These are phyloP conservation scores for Trametes elegans DNA, from an alignment of 768 basidiomycete species.

Conservation along the genomic window DNA sequence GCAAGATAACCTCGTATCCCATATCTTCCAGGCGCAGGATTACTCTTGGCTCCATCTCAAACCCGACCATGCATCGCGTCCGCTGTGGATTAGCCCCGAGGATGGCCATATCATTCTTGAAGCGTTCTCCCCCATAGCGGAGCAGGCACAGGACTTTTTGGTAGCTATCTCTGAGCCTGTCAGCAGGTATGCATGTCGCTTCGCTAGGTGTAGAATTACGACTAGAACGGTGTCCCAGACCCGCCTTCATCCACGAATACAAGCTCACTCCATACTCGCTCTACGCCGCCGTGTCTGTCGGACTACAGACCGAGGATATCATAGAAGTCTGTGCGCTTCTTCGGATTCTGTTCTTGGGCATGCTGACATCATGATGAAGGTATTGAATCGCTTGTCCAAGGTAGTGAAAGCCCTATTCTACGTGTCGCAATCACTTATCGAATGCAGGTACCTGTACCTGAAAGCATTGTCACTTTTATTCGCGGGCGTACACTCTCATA, in stretches of 20 bases:
- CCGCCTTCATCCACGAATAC: slow-evolving; percentile 98
- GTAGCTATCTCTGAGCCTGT: slow-evolving; percentile 98
- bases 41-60: slow-evolving; percentile 88
- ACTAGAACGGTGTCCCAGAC: slow-evolving; percentile 48
- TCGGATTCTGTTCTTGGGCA: slow-evolving; percentile 29
- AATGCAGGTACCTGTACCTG: slow-evolving; percentile 86
- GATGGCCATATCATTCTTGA: slow-evolving; percentile 94
- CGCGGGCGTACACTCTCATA: slow-evolving; percentile 93
- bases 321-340: slow-evolving; percentile 74
- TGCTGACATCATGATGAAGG: slow-evolving; percentile 40
- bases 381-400: slow-evolving; percentile 80
- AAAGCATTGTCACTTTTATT: slow-evolving; percentile 82
- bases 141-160: slow-evolving; percentile 97
- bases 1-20: slow-evolving; percentile 74
- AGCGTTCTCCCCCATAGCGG: slow-evolving; percentile 95
- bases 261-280: slow-evolving; percentile 97
- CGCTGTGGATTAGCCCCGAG: slow-evolving; percentile 94
- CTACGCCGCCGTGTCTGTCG: slow-evolving; percentile 98
- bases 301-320: slow-evolving; percentile 95
- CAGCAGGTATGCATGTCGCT: slow-evolving; percentile 71
- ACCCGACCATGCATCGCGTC: slow-evolving; percentile 86
- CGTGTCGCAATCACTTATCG: not conserved
- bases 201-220: slow-evolving; percentile 30
- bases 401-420: slow-evolving; percentile 34
- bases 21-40: slow-evolving; percentile 83